Base-by-base conservation (phyloP, 192 early-diverging fungal species). In the Gaertneriomyces sp. region DNA sequence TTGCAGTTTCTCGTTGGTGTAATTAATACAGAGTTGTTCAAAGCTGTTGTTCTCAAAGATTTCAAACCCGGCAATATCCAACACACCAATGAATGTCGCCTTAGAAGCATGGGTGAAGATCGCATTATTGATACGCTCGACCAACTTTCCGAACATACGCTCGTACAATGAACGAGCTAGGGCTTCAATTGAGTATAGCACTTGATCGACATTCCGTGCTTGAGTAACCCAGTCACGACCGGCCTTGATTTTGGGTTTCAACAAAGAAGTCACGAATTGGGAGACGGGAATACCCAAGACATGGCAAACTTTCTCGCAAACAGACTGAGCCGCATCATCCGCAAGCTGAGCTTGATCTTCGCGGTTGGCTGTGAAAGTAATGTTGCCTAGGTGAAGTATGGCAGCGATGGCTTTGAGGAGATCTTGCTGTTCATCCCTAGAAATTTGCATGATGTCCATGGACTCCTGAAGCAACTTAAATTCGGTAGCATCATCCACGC, bases 11-110 rank as follows among this genome's bases (percentile, higher is more conserved):
- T 99, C 96, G 74, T 99, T 99, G 44, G 94, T 96, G 72, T 99
- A 99, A 79, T 99, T 99, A 86, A 99, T 99, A 78, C 93, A 96
- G 41, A 99, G 81, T 74, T 99, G 96, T 73, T 99, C 96, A 79
- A 98, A 99, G 71, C 91, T 92, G 80, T 99, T 99, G 59, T 85
- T 83, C 90, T 98, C 90, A 69, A 99, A 95, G 59, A 99, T 98
- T 79, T 99, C 96, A 76, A 99, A 99, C 16, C 96, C 96, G 7
- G 94, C 94, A 82, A 99, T 99, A 80, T 99, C 96, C 8, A 99
- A 74, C 38, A 99, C 96, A 42, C 96, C 96, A 73, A 99, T 98
- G 58, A 95, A 98, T 4, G 84, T 84, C 5, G 79, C 63, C 63
- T 93, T 96, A 43, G 89, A 82, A 41, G 82, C 80, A 0, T 88